phyloP scores from a whole-genome alignment of 768 basidiomycete species.

The Trametes cingulata region DNA sequence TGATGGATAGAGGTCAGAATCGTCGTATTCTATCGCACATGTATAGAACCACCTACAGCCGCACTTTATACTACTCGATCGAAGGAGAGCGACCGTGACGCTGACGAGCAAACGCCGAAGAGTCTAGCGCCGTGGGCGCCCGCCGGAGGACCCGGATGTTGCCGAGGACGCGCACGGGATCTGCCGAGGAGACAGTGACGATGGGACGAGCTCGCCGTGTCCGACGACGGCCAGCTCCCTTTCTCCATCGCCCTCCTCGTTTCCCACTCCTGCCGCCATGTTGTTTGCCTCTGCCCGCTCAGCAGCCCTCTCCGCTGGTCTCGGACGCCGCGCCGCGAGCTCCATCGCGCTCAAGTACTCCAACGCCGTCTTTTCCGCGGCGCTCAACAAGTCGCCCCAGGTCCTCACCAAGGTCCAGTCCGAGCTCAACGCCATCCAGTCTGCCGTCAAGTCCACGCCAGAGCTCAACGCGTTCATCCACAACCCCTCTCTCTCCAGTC shows the following conservation, averaged over 20 bases:
- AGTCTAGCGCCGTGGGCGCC: too few relatives aligned
- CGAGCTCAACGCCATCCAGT: slow-evolving; percentile 74
- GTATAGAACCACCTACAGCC: neutral
- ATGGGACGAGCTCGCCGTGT: slow-evolving; percentile 2
- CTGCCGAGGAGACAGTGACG: slow-evolving; percentile 15
- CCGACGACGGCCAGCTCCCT: slow-evolving; percentile 12
- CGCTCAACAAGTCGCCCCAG: slow-evolving; percentile 80
- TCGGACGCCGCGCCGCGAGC: slow-evolving; percentile 74
- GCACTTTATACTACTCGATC: neutral
- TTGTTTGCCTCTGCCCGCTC: slow-evolving; percentile 55
- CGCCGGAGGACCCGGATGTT: slow-evolving; percentile 2
- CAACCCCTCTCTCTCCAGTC: slow-evolving; percentile 88
- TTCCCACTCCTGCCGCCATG: slow-evolving; percentile 42
- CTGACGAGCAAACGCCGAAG: too few relatives aligned
- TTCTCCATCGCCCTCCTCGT: slow-evolving; percentile 21
- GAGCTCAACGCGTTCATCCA: slow-evolving; percentile 71
- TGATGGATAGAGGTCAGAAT: neutral
- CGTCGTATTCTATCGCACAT: neutral
- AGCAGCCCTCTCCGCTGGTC: slow-evolving; percentile 44
- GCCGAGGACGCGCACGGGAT: slow-evolving; percentile 10
- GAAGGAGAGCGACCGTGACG: neutral
- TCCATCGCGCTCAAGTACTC: slow-evolving; percentile 83
- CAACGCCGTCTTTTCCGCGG: slow-evolving; percentile 77
- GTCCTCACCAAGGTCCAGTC: slow-evolving; percentile 83
- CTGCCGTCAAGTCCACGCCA: slow-evolving; percentile 64